Conservation (phyloP, 306 rosid species). For the apple (Malus domestica) region ASM211411v1 NC_041803.1:52374501-52375000, state of each 20-base stretch:
- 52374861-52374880: background rate
- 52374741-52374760: background rate
- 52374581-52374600: no score
- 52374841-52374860: background rate
- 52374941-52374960: background rate
- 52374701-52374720: background rate
- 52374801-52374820: background rate
- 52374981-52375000: background rate
- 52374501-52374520: no score
- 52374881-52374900: background rate
- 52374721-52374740: background rate
- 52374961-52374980: background rate
- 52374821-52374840: background rate
- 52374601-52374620: no score
- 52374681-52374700: background rate
- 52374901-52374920: slow-evolving; percentile 6
- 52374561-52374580: no score
- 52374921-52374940: background rate
- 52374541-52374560: no score
- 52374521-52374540: no score
- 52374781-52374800: background rate
- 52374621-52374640: no score
- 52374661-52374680: background rate
- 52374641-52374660: background rate
- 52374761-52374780: background rate